phyloP scores from a whole-genome alignment of 495 filamentous ascomycete species.

The Xylaria venustula region DNA sequence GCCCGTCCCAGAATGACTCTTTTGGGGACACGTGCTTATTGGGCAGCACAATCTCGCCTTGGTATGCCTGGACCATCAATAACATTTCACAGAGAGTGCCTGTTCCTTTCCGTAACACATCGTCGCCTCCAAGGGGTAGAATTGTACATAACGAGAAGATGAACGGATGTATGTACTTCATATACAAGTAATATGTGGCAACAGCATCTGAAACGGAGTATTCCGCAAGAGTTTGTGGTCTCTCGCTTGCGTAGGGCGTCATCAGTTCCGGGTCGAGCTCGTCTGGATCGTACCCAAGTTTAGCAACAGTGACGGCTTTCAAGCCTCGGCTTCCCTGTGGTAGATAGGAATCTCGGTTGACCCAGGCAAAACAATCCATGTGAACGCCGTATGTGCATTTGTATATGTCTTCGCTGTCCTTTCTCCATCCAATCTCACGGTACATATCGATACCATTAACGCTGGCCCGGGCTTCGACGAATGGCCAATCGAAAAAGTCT shows the following conservation, averaged over 20 bases:
- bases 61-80: conserved; percentile 96
- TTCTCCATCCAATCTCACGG: conserved; percentile 92
- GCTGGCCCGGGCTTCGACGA: conserved; percentile 89
- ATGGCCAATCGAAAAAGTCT: conserved; percentile 99
- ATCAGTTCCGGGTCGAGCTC: conserved; percentile 97
- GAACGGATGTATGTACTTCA: conserved; percentile 99
- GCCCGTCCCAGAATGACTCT: conserved; percentile 95
- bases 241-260: conserved; percentile 89
- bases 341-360: conserved; percentile 96
- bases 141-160: conserved; percentile 98
- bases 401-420: conserved; percentile 93
- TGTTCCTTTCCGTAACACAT: conserved; percentile 90
- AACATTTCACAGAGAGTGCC: conserved; percentile 98
- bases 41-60: conserved; percentile 86
- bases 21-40: conserved; percentile 93
- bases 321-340: conserved; percentile 96
- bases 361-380: conserved; percentile 99
- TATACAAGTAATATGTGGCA: conserved; percentile 98
- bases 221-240: conserved; percentile 90
- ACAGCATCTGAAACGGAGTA: conserved; percentile 99
- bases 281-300: conserved; percentile 97
- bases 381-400: conserved; percentile 93
- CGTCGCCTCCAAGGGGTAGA: conserved; percentile 88
- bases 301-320: conserved; percentile 96
- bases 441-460: conserved; percentile 99